Conservation (phyloP, 164 flowering plant species). For the Nymphaea colorata region DNA sequence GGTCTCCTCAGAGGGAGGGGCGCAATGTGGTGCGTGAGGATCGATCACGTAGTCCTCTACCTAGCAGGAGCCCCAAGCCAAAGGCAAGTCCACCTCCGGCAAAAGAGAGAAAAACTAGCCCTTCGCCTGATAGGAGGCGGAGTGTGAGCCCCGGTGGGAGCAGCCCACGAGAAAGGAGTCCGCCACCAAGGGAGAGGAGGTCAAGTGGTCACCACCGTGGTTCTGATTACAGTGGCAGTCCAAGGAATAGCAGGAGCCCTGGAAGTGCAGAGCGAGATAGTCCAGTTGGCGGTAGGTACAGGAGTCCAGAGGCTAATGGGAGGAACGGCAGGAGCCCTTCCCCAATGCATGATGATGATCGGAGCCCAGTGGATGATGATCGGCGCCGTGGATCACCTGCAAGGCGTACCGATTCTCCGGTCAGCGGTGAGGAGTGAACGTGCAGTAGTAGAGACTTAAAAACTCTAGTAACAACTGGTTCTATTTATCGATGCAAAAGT, state of each 20-base stretch:
- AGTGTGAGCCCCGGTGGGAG: conserved; percentile 48
- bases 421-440: background rate
- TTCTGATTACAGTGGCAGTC: conserved; percentile 52
- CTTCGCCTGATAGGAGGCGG: conserved; percentile 41
- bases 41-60: conserved; percentile 41
- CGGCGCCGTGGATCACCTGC: conserved; percentile 4
- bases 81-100: conserved; percentile 30
- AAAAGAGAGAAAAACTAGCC: conserved; percentile 2
- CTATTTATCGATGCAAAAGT: too few relatives aligned
- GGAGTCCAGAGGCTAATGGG: conserved; percentile 10
- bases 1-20: conserved; percentile 42
- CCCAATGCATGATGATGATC: conserved; percentile 3
- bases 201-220: conserved; percentile 17
- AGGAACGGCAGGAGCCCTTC: conserved; percentile 3
- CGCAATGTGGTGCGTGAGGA: conserved; percentile 31
- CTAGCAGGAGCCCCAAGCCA: conserved; percentile 42
- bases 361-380: conserved; percentile 9
- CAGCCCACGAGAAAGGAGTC: conserved; percentile 31
- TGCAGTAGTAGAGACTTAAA: too few relatives aligned
- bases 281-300: conserved; percentile 1
- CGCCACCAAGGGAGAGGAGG: conserved; percentile 28
- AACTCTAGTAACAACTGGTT: too few relatives aligned
- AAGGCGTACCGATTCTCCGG: conserved; percentile 8
- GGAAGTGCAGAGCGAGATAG: conserved; percentile 6
- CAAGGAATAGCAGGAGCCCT: conserved; percentile 35